Evolutionary conservation across 2,329 filamentous ascomycete species (phyloP).

Genomic region (Epichloe gansuensis): DNA sequence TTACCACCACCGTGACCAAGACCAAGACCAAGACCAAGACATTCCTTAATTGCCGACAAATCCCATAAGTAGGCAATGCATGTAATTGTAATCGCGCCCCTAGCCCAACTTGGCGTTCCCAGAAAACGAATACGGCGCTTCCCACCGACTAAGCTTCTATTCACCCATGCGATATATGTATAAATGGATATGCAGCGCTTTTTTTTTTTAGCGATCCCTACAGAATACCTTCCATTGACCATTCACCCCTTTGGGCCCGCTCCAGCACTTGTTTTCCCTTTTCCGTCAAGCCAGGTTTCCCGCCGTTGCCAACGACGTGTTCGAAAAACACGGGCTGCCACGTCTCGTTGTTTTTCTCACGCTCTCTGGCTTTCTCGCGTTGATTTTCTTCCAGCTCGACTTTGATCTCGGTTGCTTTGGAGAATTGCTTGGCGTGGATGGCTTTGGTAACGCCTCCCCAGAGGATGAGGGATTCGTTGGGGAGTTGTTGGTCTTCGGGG

Average conservation of each 20-base stretch:
- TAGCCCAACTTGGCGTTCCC: too few species aligned
- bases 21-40: too few species aligned
- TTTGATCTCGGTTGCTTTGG: conserved; percentile 74
- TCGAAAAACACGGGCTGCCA: conserved; percentile 88
- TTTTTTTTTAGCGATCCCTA: conserved; percentile 9
- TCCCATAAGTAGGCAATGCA: too few species aligned
- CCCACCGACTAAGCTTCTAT: too few species aligned
- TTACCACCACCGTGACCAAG: too few species aligned
- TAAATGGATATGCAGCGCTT: not conserved
- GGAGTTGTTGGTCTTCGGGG: conserved; percentile 67
- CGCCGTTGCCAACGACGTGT: conserved; percentile 40
- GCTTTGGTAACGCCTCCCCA: conserved; percentile 83
- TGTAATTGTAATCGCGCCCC: too few species aligned
- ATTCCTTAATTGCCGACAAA: too few species aligned
- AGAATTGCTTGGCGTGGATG: conserved; percentile 71
- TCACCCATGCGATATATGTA: not conserved
- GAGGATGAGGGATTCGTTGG: conserved; percentile 79
- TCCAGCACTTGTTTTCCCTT: conserved; percentile 39
- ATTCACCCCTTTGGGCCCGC: conserved; percentile 39
- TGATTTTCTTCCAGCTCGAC: conserved; percentile 85
- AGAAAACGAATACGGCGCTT: too few species aligned
- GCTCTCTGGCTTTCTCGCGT: conserved; percentile 68
- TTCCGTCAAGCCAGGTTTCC: conserved; percentile 41
- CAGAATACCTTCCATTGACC: conserved; percentile 34
- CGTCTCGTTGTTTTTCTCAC: conserved; percentile 53